Evolutionary conservation across 225 moss, liverwort and hornwort genomes (phyloP), one percentile per base, ranked within the genome.

Genomic region (Marchantia paleacea): DNA sequence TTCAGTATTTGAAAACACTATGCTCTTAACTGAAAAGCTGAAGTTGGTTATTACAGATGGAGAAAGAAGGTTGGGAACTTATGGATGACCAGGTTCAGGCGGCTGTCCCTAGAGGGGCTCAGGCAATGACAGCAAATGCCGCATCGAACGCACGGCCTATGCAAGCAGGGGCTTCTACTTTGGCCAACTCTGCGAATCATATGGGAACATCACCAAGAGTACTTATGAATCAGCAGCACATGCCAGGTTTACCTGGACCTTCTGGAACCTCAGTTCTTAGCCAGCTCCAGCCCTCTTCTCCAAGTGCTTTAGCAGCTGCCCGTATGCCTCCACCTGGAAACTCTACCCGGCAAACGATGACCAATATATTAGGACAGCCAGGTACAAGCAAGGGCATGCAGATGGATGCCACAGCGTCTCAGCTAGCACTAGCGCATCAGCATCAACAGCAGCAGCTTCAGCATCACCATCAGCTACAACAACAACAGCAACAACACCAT

Each of bases 241-340:
- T 95, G 92, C 88, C 91, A 75, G 88, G 91, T 79, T 84, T 92
- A 73, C 80, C 90, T 30, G 91, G 90, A 69, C 8, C 79, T 10
- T 85, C 87, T 47, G 82, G 90, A 29, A 86, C 91, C 66, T 90
- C 96, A 64, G 79, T 86, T 60, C 90, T 89, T 11, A 90, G 81
- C 82, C 87, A 89, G 78, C 88, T 99, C 88, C 97, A 97, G 80
- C 99, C 95, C 31, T 92, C 94, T 60, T 94, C 99, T 75, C 99
- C 99, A 53, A 94, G 88, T 81, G 89, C 94, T 73, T 82, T 92
- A 84, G 95, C 97, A 80, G 91, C 94, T 67, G 93, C 85, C 55
- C 99, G 99, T 25, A 99, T 99, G 99, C 99, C 99, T 26, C 99
- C 99, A 24, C 99, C 99, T 75, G 88, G 92, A 30, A 95, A 95